A percentile compares a stretch with the other conserved stretches of the same genome.
These are phyloP conservation scores for Coix lacrymajobi DNA, from an alignment of 176 grass and related monocot species.

Conservation along the genomic window DNA sequence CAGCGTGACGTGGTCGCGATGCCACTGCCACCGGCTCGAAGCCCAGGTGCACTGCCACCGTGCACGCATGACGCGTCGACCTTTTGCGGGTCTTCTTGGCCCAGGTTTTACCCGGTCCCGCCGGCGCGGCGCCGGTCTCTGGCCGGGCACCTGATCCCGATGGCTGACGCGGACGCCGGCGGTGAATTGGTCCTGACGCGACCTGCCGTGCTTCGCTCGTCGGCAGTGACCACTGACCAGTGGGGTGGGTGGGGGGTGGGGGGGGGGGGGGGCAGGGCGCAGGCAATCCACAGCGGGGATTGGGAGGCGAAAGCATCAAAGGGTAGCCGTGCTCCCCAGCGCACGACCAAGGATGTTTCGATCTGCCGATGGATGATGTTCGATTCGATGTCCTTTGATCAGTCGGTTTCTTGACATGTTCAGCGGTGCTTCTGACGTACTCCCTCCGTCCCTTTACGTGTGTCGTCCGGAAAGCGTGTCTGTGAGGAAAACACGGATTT, in stretches of 20 bases:
- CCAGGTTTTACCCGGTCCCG: not conserved
- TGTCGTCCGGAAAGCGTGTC: too few species aligned
- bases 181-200: not conserved
- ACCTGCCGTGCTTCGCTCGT: not conserved
- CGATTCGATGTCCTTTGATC: not conserved
- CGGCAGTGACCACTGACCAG: not conserved
- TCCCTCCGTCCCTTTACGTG: too few species aligned
- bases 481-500: too few species aligned
- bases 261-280: not conserved
- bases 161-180: not conserved
- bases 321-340: not conserved
- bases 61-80: not conserved
- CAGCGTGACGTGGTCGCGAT: not conserved
- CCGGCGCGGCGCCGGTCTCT: not conserved
- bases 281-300: not conserved
- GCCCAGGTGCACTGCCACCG: not conserved
- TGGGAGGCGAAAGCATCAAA: not conserved
- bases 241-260: too few species aligned
- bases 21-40: too few species aligned
- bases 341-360: not conserved
- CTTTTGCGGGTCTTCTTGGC: not conserved
- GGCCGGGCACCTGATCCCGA: not conserved
- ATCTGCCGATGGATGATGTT: not conserved
- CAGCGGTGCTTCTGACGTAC: not conserved
- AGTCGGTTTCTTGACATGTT: not conserved